Evolutionary conservation across 306 rosid genomes (phyloP).

Genomic region (Vigna reflexopilosa): DNA sequence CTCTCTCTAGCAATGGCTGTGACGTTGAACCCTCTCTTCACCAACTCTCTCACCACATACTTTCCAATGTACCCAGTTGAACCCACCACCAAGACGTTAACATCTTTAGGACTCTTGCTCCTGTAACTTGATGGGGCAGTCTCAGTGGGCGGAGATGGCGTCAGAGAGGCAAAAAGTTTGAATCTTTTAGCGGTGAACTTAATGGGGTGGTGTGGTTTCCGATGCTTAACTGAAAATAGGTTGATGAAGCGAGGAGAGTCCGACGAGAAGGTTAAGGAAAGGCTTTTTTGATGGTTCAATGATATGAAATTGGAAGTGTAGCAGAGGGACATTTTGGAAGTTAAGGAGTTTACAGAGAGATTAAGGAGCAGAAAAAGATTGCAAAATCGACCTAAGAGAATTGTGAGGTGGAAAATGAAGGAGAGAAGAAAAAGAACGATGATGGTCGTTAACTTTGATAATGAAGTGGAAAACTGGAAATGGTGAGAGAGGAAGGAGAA

Average conservation of each 20-base stretch:
- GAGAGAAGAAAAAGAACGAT: conserved; percentile 25
- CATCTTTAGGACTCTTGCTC: conserved; percentile 71
- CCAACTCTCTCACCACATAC: conserved; percentile 82
- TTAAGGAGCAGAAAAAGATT: conserved; percentile 36
- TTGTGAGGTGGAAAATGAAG: conserved; percentile 44
- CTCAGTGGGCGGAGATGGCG: conserved; percentile 54
- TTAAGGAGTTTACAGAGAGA: conserved; percentile 19
- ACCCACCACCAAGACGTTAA: conserved; percentile 81
- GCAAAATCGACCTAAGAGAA: conserved; percentile 32
- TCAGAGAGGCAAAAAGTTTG: conserved; percentile 57
- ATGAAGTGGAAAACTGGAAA: background rate
- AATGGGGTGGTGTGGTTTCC: conserved; percentile 43
- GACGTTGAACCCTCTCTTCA: conserved; percentile 80
- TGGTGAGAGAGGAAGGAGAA: conserved; percentile 38
- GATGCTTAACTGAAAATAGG: conserved; percentile 55
- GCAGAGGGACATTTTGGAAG: conserved; percentile 65
- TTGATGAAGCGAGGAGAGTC: conserved; percentile 61
- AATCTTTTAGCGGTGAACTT: conserved; percentile 51
- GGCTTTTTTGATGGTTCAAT: conserved; percentile 53
- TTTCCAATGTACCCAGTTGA: conserved; percentile 97
- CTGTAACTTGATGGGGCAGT: conserved; percentile 61
- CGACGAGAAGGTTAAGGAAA: conserved; percentile 58
- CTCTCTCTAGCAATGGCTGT: conserved; percentile 84
- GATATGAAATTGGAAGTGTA: conserved; percentile 62
- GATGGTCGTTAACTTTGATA: conserved; percentile 27